Percentiles rank a stretch among this genome's conserved stretches.
These are phyloP conservation scores for Pythium guiyangense DNA, from an alignment of 352 stramenopile genomes.

Conservation along the genomic window DNA sequence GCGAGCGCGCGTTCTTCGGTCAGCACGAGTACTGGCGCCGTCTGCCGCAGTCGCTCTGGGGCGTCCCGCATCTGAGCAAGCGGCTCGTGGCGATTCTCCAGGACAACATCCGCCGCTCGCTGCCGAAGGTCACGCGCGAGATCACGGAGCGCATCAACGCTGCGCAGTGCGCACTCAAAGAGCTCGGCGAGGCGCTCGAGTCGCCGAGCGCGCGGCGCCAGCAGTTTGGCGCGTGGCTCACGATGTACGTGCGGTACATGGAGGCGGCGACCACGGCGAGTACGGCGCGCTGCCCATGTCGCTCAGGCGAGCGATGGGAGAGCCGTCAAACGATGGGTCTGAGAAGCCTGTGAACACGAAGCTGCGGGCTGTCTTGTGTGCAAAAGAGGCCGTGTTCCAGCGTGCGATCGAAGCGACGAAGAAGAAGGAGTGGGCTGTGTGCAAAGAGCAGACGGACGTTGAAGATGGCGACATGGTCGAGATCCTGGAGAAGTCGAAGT, in stretches of 20 bases:
- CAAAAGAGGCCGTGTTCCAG: conserved; percentile 27
- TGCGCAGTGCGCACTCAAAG: background rate
- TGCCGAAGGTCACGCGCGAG: too few species aligned
- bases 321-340: background rate
- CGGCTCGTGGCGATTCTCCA: too few species aligned
- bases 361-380: conserved; percentile 27
- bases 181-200: background rate
- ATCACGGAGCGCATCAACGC: too few species aligned
- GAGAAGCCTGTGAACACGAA: conserved; percentile 11
- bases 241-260: conserved; percentile 30
- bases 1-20: too few species aligned
- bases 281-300: conserved; percentile 17
- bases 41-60: too few species aligned
- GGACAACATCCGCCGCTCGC: too few species aligned
- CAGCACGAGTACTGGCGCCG: too few species aligned
- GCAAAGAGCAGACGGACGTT: conserved; percentile 6
- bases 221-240: conserved; percentile 26
- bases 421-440: conserved; percentile 1
- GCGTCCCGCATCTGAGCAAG: too few species aligned
- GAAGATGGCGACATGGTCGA: background rate
- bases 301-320: background rate
- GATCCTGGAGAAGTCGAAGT: background rate
- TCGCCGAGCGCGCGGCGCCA: conserved; percentile 18
- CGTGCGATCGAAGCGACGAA: conserved; percentile 17
- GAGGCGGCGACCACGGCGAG: conserved; percentile 24